These are phyloP conservation scores for Austroboletus festivus DNA, from an alignment of 768 basidiomycete species.

Conservation along the genomic window DNA sequence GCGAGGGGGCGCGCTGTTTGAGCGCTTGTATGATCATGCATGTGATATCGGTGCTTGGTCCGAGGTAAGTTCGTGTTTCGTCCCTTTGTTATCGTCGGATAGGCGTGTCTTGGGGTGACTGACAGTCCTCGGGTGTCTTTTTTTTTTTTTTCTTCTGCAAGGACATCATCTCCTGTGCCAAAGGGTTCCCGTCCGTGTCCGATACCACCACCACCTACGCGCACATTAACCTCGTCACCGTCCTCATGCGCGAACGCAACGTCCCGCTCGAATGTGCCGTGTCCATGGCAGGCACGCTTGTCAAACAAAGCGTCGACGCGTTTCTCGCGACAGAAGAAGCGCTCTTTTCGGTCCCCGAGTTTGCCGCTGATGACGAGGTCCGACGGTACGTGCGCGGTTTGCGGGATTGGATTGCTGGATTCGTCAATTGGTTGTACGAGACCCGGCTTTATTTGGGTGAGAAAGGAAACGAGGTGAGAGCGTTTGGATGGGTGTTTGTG, in stretches of 20 bases:
- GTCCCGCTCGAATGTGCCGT: constrained; percentile 49
- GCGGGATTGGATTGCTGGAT: constrained; percentile 54
- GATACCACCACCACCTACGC: no score
- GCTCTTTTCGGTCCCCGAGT: constrained; percentile 14
- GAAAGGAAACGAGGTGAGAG: constrained; percentile 53
- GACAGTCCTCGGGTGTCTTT: background rate
- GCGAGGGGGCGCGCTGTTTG: constrained; percentile 26
- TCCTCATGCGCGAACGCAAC: constrained; percentile 44
- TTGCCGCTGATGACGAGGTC: constrained; percentile 24
- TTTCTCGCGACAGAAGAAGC: constrained; percentile 25
- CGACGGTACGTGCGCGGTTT: constrained; percentile 46
- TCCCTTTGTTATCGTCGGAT: background rate
- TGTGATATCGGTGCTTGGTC: constrained; percentile 52
- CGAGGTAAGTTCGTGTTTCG: constrained; percentile 38
- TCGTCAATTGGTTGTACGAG: constrained; percentile 65
- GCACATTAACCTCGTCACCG: constrained; percentile 52
- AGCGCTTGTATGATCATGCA: constrained; percentile 38
- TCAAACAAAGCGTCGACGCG: constrained; percentile 29
- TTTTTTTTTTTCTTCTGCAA: constrained; percentile 20
- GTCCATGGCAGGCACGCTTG: constrained; percentile 17
- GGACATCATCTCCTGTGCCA: constrained; percentile 58
- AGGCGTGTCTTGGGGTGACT: background rate
- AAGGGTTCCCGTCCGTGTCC: constrained; percentile 39
- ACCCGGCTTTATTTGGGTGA: constrained; percentile 58
- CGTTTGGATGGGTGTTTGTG: constrained; percentile 63